Percentiles rank a stretch among this genome's conserved stretches.
These are phyloP conservation scores for Pseudoneurospora amorphoporcata DNA, from an alignment of 495 filamentous ascomycete species.

Conservation along the genomic window DNA sequence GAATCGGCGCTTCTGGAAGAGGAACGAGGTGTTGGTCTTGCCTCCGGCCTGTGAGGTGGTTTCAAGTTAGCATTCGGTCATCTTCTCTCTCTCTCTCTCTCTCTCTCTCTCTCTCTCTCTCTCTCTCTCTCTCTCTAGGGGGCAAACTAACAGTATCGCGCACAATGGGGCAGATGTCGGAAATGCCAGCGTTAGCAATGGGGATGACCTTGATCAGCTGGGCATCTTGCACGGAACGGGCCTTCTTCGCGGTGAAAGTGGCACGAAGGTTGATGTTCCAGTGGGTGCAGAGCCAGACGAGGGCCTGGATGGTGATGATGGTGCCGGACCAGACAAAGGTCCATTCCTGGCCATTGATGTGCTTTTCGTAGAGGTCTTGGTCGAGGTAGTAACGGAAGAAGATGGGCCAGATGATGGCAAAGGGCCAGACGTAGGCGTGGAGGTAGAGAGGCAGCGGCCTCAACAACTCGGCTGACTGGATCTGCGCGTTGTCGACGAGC, in stretches of 20 bases:
- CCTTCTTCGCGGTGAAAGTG: constrained; percentile 67
- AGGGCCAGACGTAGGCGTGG: constrained; percentile 89
- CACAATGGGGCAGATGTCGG: constrained; percentile 76
- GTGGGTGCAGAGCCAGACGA: constrained; percentile 91
- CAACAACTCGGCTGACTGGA: constrained; percentile 76
- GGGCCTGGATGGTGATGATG: constrained; percentile 77
- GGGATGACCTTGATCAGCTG: constrained; percentile 89
- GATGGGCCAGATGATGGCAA: constrained; percentile 77
- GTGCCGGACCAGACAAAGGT: constrained; percentile 86
- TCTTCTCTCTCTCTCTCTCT: not conserved
- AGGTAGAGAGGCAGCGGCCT: constrained; percentile 72
- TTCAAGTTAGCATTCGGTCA: not conserved
- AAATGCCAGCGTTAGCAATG: constrained; percentile 72
- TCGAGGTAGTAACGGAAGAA: constrained; percentile 82
- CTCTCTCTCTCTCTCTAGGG: not conserved
- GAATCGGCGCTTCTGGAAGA: constrained; percentile 97
- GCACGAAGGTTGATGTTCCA: constrained; percentile 87
- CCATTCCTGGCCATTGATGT: constrained; percentile 88
- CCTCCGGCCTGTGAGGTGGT: constrained; percentile 42
- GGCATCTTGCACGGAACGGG: constrained; percentile 65
- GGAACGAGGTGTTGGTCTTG: constrained; percentile 71
- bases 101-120: no score
- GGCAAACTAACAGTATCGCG: constrained; percentile 52
- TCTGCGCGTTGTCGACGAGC: constrained; percentile 85
- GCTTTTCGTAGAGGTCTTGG: constrained; percentile 70